Evolutionary conservation across 139 green algal species (phyloP), one percentile per base, ranked within the genome.

Genomic region (Eudorina sp.): DNA sequence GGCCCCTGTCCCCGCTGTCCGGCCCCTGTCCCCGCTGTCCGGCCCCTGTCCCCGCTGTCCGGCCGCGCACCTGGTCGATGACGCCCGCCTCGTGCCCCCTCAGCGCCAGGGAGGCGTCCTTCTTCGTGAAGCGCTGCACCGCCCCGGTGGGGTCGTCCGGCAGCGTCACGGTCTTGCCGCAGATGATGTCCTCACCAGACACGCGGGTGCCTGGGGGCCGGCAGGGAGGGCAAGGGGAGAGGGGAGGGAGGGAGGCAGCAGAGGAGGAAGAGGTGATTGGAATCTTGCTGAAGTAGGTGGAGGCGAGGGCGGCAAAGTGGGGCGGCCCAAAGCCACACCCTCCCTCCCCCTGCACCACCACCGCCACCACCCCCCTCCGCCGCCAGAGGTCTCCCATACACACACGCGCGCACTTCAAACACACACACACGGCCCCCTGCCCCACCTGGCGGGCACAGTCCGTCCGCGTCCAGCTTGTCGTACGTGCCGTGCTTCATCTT

Each of bases 391-490:
- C n/a, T n/a, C n/a, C n/a, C n/a, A n/a, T n/a, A n/a, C n/a, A n/a
- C n/a, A n/a, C n/a, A n/a, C n/a, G n/a, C n/a, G n/a, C n/a, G n/a
- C n/a, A n/a, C n/a, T n/a, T n/a, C n/a, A n/a, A n/a, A n/a, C n/a
- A n/a, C n/a, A n/a, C n/a, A n/a, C n/a, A n/a, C n/a, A n/a, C n/a
- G n/a, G n/a, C n/a, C n/a, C n/a, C n/a, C n/a, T n/a, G n/a, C 11
- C 86, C 31, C 73, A 91, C 88, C 88, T 18, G 96, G 96, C 9
- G 96, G 88, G 25, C 95, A 94, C 53, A 99, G 94, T 51, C 98
- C 98, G 88, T 99, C 98, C 19, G 98, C 96, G 81, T 99, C 98
- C 51, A 99, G 94, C 95, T 99, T 99, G 91, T 99, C 97, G 91
- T 99, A 99, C 18, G 94, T 97, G 89, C 96, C 98, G 92, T 97